Conservation (phyloP, 495 filamentous ascomycete species). For the Penicillium lagena region DNA sequence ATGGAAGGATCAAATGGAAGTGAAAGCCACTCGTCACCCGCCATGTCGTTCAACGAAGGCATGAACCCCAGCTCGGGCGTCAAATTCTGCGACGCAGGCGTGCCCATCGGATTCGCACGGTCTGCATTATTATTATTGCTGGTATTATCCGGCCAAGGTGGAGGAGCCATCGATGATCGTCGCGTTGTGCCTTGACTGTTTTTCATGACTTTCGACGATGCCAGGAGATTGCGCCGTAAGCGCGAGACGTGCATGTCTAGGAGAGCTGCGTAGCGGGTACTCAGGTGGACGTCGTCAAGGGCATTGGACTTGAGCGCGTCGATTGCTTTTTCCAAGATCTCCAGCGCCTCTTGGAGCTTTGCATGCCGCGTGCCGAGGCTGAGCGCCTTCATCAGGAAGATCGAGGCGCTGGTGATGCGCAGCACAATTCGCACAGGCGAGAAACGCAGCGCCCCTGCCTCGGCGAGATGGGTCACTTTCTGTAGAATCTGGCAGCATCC, state of each 20-base stretch:
- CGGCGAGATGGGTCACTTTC: constrained; percentile 37
- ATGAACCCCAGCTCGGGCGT: constrained; percentile 28
- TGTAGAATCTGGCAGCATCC: constrained; percentile 45
- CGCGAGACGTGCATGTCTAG: constrained; percentile 44
- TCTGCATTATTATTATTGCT: constrained; percentile 2
- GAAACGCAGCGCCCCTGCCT: constrained; percentile 37
- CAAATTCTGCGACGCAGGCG: constrained; percentile 19
- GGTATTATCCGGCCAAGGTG: constrained; percentile 15
- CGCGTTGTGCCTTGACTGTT: constrained; percentile 16
- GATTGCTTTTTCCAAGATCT: constrained; percentile 42
- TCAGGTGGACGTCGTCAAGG: constrained; percentile 47
- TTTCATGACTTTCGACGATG: constrained; percentile 25
- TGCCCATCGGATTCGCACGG: constrained; percentile 12
- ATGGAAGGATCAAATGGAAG: constrained; percentile 48
- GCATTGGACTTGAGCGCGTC: constrained; percentile 42
- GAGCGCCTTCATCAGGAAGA: constrained; percentile 48
- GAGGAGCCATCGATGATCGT: constrained; percentile 27
- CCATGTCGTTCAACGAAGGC: constrained; percentile 29
- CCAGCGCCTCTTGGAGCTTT: constrained; percentile 41
- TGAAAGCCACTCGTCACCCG: constrained; percentile 46
- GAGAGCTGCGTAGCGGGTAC: constrained; percentile 43
- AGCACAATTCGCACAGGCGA: constrained; percentile 48
- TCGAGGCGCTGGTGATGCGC: constrained; percentile 44
- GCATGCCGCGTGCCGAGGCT: constrained; percentile 44
- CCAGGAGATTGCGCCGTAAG: constrained; percentile 34